phyloP scores from a whole-genome alignment of 2,329 filamentous ascomycete species.

The Thermoascus crustaceus region DNA sequence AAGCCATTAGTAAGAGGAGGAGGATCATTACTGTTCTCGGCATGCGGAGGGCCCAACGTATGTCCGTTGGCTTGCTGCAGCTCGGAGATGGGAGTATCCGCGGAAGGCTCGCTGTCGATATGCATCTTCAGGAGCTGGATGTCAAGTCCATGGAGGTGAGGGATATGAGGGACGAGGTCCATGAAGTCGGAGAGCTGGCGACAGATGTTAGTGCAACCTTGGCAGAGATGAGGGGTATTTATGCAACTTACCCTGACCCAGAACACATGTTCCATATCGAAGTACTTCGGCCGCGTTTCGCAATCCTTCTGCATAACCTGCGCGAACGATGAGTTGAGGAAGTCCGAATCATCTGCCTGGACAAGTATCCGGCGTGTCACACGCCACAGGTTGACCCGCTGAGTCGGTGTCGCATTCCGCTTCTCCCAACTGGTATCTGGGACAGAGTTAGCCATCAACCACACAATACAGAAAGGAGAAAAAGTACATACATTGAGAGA shows the following conservation, averaged over 20 bases:
- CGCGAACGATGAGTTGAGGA: constrained; percentile 28
- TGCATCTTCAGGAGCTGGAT: constrained; percentile 35
- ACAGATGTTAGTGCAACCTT: not conserved
- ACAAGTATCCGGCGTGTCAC: constrained; percentile 39
- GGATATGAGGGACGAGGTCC: constrained; percentile 41
- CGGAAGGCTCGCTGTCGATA: constrained; percentile 29
- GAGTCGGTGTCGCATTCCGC: constrained; percentile 33
- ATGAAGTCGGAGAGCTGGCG: constrained; percentile 41
- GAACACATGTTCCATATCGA: constrained; percentile 42
- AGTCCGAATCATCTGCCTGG: constrained; percentile 32
- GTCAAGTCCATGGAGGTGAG: constrained; percentile 37
- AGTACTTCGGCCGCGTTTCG: constrained; percentile 40
- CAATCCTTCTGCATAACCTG: constrained; percentile 34
- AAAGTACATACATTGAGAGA: constrained; percentile 34
- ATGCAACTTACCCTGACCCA: constrained; percentile 39
- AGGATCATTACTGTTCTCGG: constrained; percentile 12
- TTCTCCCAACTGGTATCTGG: constrained; percentile 39
- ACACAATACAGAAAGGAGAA: not conserved
- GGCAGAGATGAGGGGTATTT: not conserved
- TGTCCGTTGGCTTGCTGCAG: constrained; percentile 25
- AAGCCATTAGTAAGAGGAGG: constrained; percentile 22
- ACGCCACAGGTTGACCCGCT: constrained; percentile 41
- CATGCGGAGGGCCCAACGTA: constrained; percentile 13
- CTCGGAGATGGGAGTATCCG: constrained; percentile 9
- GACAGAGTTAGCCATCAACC: constrained; percentile 8